Evolutionary conservation across 257 asterid genomes (phyloP).

Genomic region (Solanum ahanhuiri): DNA sequence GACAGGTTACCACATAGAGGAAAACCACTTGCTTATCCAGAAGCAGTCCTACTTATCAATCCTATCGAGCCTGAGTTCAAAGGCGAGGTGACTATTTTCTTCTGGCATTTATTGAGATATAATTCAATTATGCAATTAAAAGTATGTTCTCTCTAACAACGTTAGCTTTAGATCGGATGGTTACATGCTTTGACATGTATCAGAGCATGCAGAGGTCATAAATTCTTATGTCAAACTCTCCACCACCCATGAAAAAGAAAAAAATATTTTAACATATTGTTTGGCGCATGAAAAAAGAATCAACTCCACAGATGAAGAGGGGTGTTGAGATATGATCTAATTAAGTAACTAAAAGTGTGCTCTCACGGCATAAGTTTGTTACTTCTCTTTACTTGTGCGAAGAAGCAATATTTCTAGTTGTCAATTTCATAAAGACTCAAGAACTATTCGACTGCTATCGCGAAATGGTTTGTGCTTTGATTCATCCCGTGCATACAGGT

Average conservation of each 20-base stretch:
- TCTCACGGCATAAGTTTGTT: neutral
- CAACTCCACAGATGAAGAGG: no score
- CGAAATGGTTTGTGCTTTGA: neutral
- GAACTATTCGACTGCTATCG: neutral
- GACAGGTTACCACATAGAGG: constrained; percentile 66
- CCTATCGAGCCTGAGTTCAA: constrained; percentile 59
- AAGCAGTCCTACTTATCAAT: constrained; percentile 72
- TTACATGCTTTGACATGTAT: no score
- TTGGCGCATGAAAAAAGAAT: no score
- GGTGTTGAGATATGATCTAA: neutral
- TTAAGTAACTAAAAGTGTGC: neutral
- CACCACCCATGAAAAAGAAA: no score
- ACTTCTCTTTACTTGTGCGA: neutral
- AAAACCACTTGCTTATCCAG: constrained; percentile 56
- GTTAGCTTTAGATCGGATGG: no score
- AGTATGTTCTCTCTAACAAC: no score
- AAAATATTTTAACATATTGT: no score
- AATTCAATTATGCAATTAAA: neutral
- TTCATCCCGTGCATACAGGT: constrained; percentile 28
- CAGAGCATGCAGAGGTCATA: no score
- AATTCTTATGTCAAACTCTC: no score
- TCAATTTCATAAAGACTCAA: neutral
- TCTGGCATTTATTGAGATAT: neutral
- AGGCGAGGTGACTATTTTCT: constrained; percentile 48
- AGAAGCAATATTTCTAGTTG: neutral